Percentiles rank a stretch among this genome's conserved stretches.
Conservation (phyloP, 768 basidiomycete genomes). For the Solioccasus polychromus region DNA sequence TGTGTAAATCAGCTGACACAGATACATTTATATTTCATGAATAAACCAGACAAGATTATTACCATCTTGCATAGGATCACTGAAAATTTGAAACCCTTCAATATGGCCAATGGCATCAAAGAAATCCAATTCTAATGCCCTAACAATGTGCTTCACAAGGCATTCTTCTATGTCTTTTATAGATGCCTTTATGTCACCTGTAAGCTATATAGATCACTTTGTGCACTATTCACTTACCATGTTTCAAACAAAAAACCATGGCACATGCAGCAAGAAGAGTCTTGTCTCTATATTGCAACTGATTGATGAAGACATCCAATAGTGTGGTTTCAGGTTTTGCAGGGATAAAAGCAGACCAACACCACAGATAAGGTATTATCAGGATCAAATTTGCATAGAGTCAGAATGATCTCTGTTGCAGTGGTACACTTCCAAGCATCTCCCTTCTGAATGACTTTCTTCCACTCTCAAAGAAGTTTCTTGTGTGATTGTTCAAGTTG, state of each 20-base stretch:
- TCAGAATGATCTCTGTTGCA: conserved; percentile 21
- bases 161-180: conserved; percentile 5
- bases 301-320: conserved; percentile 11
- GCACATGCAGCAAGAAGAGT: conserved; percentile 23
- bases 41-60: no score
- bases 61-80: conserved; percentile 21
- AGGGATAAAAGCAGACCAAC: background rate
- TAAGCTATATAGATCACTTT: background rate
- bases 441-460: background rate
- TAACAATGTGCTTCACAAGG: conserved; percentile 16
- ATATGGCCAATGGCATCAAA: conserved; percentile 22
- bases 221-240: conserved; percentile 5
- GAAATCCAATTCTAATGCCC: conserved; percentile 23
- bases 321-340: conserved; percentile 6
- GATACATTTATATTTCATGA: background rate
- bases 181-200: conserved; percentile 14
- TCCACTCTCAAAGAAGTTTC: conserved; percentile 7
- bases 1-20: conserved; percentile 11
- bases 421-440: conserved; percentile 18
- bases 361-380: conserved; percentile 6
- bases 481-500: conserved; percentile 11
- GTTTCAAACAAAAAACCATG: conserved; percentile 13
- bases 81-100: conserved; percentile 26
- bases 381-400: conserved; percentile 18
- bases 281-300: conserved; percentile 14